Conservation (phyloP, 805 yeast genomes). For the Torulaspora maleeae region DNA sequence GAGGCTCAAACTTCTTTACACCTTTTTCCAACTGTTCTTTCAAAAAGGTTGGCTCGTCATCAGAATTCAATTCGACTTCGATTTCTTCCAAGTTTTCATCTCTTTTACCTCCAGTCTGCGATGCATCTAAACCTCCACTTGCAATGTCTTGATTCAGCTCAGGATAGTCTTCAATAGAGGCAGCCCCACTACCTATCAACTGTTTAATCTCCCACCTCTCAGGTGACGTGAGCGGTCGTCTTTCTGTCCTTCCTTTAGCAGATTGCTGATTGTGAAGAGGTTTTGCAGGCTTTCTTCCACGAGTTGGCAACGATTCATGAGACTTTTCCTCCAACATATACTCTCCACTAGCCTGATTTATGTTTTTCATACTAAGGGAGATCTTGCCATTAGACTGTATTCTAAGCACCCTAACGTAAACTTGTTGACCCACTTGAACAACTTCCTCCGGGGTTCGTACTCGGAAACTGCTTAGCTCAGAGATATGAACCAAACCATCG, state of each 20-base stretch:
- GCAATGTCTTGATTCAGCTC: conserved; percentile 44
- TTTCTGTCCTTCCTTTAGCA: conserved; percentile 16
- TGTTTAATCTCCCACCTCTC: conserved; percentile 90
- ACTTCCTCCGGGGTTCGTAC: conserved; percentile 56
- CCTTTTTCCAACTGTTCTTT: conserved; percentile 39
- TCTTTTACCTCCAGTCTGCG: conserved; percentile 52
- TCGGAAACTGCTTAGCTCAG: conserved; percentile 52
- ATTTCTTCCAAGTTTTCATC: conserved; percentile 42
- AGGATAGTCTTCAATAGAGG: conserved; percentile 62
- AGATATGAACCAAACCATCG: conserved; percentile 73
- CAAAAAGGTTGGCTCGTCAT: conserved; percentile 67
- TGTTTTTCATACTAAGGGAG: conserved; percentile 61
- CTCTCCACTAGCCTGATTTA: conserved; percentile 67
- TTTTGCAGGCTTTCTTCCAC: conserved; percentile 13
- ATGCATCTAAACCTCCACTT: conserved; percentile 69
- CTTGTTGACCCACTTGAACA: conserved; percentile 52
- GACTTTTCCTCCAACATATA: conserved; percentile 5
- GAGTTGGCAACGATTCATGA: not conserved
- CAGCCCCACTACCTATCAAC: conserved; percentile 72
- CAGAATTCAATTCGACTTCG: conserved; percentile 64
- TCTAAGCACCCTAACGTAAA: conserved; percentile 55
- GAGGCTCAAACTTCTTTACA: conserved; percentile 43
- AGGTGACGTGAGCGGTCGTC: conserved; percentile 64
- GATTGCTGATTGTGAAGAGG: conserved; percentile 1
- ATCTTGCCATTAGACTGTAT: conserved; percentile 46